Evolutionary conservation across 2,329 filamentous ascomycete genomes (phyloP), one percentile per base, ranked within the genome.

Genomic region (Aspergillus sp.): DNA sequence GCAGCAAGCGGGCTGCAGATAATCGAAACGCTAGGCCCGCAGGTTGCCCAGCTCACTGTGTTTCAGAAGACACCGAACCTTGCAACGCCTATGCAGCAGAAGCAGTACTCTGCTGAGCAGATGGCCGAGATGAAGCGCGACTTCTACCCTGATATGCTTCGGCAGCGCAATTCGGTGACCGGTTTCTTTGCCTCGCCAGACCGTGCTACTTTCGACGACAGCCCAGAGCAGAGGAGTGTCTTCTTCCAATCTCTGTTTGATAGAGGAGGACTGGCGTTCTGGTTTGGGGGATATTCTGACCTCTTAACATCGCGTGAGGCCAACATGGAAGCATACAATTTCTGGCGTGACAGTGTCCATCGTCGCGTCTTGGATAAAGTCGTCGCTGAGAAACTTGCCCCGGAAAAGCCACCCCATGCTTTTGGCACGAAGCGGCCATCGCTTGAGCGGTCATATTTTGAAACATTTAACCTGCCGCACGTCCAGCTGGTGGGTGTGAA

Each of bases 1-100:
- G 50, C 39, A n/a, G 50, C 50, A 8, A 53, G 26, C 12, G 50
- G 41, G 2, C 39, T 53, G 12, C 50, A 53, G 30, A 24, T 53
- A 12, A 45, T 53, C 30, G 39, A 53, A 32, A 15, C 24, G 2
- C 30, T 53, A 0, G 50, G 50, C 5, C 50, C 50, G 0, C 17
- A 53, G 11, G 50, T 53, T 2, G 5, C 9, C 4, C 17, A 36
- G 3, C 39, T 53, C 9, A 17, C 41, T 11, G 50, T 53, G 32
- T 47, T 53, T 20, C 51, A 53, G 20, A 30, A 22, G 15, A 47
- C 42, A 2, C 32, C 51, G 3, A 53, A 53, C 17, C 15, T 39
- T 11, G 51, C 51, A 8, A 38, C 32, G 3, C 51, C 51, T 2
- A 53, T 53, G 51, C 30, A 22, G 15, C 51, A 53, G 17, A 17